Base-by-base conservation (phyloP, 164 flowering plant genomes). In the Liriodendron chinense region DNA sequence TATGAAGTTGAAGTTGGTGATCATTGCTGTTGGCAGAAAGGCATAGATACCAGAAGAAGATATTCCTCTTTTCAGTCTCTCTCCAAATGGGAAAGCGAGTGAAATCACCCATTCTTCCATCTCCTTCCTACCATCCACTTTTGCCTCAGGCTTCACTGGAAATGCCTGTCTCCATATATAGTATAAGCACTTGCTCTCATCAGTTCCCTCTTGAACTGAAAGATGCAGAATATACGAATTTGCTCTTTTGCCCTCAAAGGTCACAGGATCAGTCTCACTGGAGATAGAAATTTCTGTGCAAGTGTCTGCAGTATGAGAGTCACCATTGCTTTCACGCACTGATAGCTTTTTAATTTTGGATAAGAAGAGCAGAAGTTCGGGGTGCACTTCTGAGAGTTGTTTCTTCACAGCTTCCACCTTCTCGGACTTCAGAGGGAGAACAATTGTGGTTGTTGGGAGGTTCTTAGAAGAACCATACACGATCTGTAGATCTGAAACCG, bases 121-220 rank as follows among this genome's bases (percentile, higher is more conserved):
- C 2, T 81, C 90, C 77, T 56, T 80, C 70, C 90, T 80, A 34
- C 73, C 73, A 1, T 85, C 88, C 0, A 85, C 89, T 71, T n/a
- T 76, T 25, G 77, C 72, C 72, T 84, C 87, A 10, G 21, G 70
- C 68, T 34, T 81, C 18, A 89, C 89, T 3, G 89, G 90, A 75
- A 87, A 87, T 74, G 73, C 85, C 74, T 89, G 88, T 79, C 78
- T 85, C 93, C 91, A 88, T 87, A 89, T 86, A 50, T 84, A 80
- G 76, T 87, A 87, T 78, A 80, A 73, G 78, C 89, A 89, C 65
- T 83, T 68, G 67, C 63, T 74, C 3, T 34, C 57, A 22, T 70
- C 13, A 22, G 65, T 75, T 22, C 72, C 79, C 75, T 82, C 91
- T 25, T 80, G 77, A 1, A 89, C 84, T 3, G 87, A 77, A 14